A percentile compares a stretch with the other conserved stretches of the same genome.
phyloP scores from a whole-genome alignment of 169 alveolate genomes.

The Eimeria sp. region DNA sequence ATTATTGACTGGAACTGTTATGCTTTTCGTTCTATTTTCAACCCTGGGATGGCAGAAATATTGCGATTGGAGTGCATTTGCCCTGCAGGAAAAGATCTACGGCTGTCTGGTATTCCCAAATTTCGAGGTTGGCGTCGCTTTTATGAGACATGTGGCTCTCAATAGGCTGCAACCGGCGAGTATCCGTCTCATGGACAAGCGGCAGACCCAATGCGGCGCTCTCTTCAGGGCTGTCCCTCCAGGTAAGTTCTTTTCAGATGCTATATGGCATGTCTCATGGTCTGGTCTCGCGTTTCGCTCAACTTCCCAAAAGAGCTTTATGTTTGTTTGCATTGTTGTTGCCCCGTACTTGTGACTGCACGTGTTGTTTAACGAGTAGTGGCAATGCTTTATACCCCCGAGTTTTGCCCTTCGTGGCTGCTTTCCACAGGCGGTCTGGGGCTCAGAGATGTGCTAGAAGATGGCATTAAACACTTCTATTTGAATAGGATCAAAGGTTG shows the following conservation, averaged over 20 bases:
- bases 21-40: not conserved
- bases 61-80: not conserved
- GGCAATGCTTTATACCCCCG: not conserved
- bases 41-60: not conserved
- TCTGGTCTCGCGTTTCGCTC: too few species aligned
- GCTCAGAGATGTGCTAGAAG: slow-evolving; percentile 85
- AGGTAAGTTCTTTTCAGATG: slow-evolving; percentile 6
- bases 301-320: too few species aligned
- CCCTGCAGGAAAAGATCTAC: slow-evolving; percentile 79
- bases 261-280: not conserved
- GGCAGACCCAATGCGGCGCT: slow-evolving; percentile 63
- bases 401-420: not conserved
- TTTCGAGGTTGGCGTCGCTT: slow-evolving; percentile 90
- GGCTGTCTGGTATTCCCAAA: slow-evolving; percentile 92
- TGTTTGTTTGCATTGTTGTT: slow-evolving; percentile 16
- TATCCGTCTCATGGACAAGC: slow-evolving; percentile 78
- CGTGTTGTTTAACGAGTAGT: not conserved
- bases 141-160: slow-evolving; percentile 89
- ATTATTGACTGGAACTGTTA: not conserved
- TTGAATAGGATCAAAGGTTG: slow-evolving; percentile 88
- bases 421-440: slow-evolving; percentile 80
- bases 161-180: slow-evolving; percentile 91
- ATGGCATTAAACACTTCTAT: slow-evolving; percentile 89
- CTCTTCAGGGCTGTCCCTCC: slow-evolving; percentile 46
- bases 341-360: not conserved